phyloP scores from a whole-genome alignment of 176 grass and related monocot species.

The Dactylis glomerata region DNA sequence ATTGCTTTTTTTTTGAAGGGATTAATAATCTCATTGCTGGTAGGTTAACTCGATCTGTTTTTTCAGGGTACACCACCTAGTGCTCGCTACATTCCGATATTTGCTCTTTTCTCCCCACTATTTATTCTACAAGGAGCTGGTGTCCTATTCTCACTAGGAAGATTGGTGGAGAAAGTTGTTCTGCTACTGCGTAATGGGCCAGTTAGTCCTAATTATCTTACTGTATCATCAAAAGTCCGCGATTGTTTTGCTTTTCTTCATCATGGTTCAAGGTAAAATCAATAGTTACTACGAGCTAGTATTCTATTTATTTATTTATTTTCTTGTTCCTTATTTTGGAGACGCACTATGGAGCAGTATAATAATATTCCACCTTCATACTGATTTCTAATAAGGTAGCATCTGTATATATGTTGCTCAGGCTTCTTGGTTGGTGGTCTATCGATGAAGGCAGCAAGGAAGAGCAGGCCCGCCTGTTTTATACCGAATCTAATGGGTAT shows the following conservation, averaged over 20 bases:
- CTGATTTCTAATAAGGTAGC: slow-evolving; percentile 4
- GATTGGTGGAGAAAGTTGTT: slow-evolving; percentile 91
- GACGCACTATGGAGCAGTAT: not conserved
- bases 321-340: slow-evolving; percentile 15
- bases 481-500: slow-evolving; percentile 81
- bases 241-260: slow-evolving; percentile 94
- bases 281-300: not conserved
- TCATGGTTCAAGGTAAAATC: slow-evolving; percentile 88
- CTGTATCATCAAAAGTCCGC: slow-evolving; percentile 59
- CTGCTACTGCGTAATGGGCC: slow-evolving; percentile 71
- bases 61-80: slow-evolving; percentile 82
- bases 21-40: not conserved
- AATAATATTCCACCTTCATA: slow-evolving; percentile 10
- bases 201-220: slow-evolving; percentile 63
- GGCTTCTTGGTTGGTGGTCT: slow-evolving; percentile 98
- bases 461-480: slow-evolving; percentile 89
- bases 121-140: slow-evolving; percentile 90
- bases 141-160: slow-evolving; percentile 71
- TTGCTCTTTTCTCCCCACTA: slow-evolving; percentile 80
- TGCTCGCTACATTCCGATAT: slow-evolving; percentile 76
- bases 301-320: slow-evolving; percentile 3
- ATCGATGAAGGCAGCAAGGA: slow-evolving; percentile 98
- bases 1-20: too few species aligned
- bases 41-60: slow-evolving; percentile 17
- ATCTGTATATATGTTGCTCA: slow-evolving; percentile 33